These are phyloP conservation scores for Ehretia macrophylla DNA, from an alignment of 257 asterid species.

Conservation along the genomic window DNA sequence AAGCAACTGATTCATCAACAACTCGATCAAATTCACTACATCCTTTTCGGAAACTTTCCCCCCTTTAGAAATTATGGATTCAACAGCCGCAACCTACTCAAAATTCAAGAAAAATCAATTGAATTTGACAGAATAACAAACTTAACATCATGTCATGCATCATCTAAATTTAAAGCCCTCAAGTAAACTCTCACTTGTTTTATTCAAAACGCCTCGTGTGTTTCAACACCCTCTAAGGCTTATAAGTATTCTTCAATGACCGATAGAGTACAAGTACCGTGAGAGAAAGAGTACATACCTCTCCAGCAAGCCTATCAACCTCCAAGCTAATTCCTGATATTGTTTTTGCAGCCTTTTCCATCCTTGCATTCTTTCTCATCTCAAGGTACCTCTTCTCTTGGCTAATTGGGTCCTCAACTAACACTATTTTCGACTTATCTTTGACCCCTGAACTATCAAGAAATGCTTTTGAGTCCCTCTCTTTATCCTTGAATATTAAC, in stretches of 20 bases:
- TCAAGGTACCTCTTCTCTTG: conserved; percentile 41
- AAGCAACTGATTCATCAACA: conserved; percentile 45
- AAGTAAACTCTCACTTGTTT: not conserved
- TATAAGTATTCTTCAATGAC: too few relatives aligned
- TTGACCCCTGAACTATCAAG: conserved; percentile 38
- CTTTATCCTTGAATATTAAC: conserved; percentile 33
- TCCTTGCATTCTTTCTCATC: conserved; percentile 39
- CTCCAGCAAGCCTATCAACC: conserved; percentile 38
- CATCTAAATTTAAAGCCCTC: not conserved
- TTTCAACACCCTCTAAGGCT: too few relatives aligned
- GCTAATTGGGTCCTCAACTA: conserved; percentile 44
- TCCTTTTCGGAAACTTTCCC: conserved; percentile 36
- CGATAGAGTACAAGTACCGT: too few relatives aligned
- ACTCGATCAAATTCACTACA: conserved; percentile 29
- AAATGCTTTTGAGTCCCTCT: conserved; percentile 33
- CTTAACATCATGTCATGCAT: conserved; percentile 5
- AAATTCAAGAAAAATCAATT: not conserved
- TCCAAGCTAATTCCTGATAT: conserved; percentile 41
- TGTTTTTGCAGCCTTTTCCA: conserved; percentile 45
- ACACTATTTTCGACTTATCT: conserved; percentile 39
- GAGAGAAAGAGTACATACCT: conserved; percentile 16
- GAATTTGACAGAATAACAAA: not conserved
- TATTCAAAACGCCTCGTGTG: too few relatives aligned
- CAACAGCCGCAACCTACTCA: conserved; percentile 38
- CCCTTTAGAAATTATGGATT: conserved; percentile 37